Evolutionary conservation across 1,284 basidiomycete species (phyloP).

Genomic region (Heterobasidion occidentale): DNA sequence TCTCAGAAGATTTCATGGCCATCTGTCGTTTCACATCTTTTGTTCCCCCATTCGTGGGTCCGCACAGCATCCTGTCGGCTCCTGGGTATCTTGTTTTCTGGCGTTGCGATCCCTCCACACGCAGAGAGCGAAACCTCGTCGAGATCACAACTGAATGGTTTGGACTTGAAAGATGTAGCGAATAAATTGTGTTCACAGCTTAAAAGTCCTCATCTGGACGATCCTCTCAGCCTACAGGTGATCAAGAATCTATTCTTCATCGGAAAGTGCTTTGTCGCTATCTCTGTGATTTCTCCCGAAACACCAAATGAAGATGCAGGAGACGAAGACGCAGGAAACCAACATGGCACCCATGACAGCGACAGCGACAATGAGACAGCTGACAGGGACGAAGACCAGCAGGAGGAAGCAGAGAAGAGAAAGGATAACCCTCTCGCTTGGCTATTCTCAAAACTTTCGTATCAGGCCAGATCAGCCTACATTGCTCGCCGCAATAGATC

Average conservation of each 20-base stretch:
- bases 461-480: constrained; percentile 72
- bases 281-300: constrained; percentile 19
- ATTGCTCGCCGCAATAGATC: constrained; percentile 56
- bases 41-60: constrained; percentile 95
- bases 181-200: constrained; percentile 76
- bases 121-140: constrained; percentile 20
- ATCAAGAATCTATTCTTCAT: constrained; percentile 95
- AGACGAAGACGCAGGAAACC: constrained; percentile 9
- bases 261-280: constrained; percentile 73
- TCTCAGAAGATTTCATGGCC: constrained; percentile 53
- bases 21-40: constrained; percentile 57
- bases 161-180: constrained; percentile 64
- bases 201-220: constrained; percentile 77
- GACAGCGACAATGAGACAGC: constrained; percentile 26
- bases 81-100: constrained; percentile 65
- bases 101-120: constrained; percentile 33
- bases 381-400: constrained; percentile 17
- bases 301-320: constrained; percentile 3
- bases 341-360: constrained; percentile 19
- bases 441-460: constrained; percentile 92
- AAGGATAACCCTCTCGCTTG: constrained; percentile 71
- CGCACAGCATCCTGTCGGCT: constrained; percentile 77
- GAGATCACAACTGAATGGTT: constrained; percentile 36
- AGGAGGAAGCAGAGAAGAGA: constrained; percentile 11
- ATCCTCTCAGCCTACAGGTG: constrained; percentile 72